Base-by-base conservation (phyloP, 139 green algal species). In the Astrephomene gubernaculifera region DNA sequence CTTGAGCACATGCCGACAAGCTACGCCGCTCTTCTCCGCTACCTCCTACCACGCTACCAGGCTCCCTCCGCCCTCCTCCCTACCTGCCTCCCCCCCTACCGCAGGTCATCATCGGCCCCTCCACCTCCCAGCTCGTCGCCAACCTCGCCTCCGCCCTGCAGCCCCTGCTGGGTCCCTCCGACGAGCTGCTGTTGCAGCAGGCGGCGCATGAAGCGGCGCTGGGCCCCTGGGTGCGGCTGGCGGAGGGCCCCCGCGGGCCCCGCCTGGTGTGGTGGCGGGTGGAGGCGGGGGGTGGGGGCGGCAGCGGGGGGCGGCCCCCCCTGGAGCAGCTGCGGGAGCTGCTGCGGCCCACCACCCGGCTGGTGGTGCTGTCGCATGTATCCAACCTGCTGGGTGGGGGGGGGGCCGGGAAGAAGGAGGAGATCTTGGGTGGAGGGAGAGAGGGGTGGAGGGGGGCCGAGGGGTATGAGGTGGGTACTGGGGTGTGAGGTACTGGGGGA, bases 331-430 rank as follows among this genome's bases (percentile, higher is more conserved):
- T 84, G 78, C 43, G 36, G 41, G 29, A n/a, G 36, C 12, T 43
- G 6, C n/a, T 84, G 61, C 61, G 35, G 12, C 25, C 19, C 35
- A 2, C 27, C 61, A 74, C 63, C 1, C 78, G 78, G 4, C 21
- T 74, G 63, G 78, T 84, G 60, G 78, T 84, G 78, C 27, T 84
- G 4, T 65, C 78, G 38, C 78, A 84, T 31, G 78, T 84, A 31
- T 84, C 78, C 39, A 84, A 84, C 64, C n/a, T 84, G 43, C 33
- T 84, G 31, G 78, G 78, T 84, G 78, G 1, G 78, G 9, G 19
- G 19, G 21, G 33, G 29, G 27, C 25, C 6, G 8, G 36, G 8
- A 10, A 10, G 8, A 76, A 25, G 2, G 27, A 10, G 70, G 41
- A 27, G 35, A 49, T 5, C 22, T 44, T 27, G 38, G 38, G 35